Evolutionary conservation across 352 stramenopile genomes (phyloP).

Genomic region (Phytophthora podocarpi): DNA sequence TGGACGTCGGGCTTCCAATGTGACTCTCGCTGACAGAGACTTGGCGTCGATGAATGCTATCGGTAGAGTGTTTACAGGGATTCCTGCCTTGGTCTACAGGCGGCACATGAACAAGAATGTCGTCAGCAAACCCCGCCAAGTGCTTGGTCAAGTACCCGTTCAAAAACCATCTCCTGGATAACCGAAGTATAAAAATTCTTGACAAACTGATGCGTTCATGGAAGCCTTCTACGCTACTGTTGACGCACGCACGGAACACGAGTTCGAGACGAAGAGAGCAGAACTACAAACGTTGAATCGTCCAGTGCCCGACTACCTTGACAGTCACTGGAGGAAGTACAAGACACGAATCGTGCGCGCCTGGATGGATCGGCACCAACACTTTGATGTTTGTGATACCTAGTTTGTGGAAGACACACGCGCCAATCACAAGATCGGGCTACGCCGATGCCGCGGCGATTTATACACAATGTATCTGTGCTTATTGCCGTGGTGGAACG

Average conservation of each 20-base stretch:
- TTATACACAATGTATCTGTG: no score
- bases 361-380: not conserved
- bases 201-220: not conserved
- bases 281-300: no score
- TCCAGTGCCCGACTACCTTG: conserved; percentile 1
- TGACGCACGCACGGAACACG: no score
- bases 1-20: no score
- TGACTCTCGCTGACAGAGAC: conserved; percentile 6
- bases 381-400: conserved; percentile 4
- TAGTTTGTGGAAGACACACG: conserved; percentile 3
- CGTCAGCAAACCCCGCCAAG: not conserved
- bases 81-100: not conserved
- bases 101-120: conserved; percentile 17
- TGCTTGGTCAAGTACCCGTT: not conserved
- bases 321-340: no score
- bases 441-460: no score
- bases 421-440: not conserved
- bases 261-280: no score
- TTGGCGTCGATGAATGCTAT: conserved; percentile 14
- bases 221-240: not conserved
- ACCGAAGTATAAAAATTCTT: not conserved
- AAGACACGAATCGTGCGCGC: not conserved
- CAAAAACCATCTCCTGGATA: not conserved
- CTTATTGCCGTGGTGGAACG: no score
- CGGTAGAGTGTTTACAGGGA: not conserved